Conservation (phyloP, 78 protist species). For the Dictyostelium brefeldianum region DNA sequence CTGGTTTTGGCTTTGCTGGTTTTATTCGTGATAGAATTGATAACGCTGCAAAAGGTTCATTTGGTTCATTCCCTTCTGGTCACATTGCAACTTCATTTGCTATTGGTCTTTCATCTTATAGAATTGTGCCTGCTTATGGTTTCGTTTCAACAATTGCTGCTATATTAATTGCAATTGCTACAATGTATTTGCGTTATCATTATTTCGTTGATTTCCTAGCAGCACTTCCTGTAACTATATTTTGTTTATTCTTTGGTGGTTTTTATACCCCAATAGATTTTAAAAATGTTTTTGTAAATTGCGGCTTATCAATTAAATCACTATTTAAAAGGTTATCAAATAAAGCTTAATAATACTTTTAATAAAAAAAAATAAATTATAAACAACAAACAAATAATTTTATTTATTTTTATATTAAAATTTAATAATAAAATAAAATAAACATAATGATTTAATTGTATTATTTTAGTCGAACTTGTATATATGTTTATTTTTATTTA, state of each 20-base stretch:
- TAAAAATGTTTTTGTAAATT: neutral
- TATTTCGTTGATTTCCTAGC: constrained; percentile 68
- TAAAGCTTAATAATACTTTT: neutral
- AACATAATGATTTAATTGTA: neutral
- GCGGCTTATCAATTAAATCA: neutral
- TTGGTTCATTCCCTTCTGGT: constrained; percentile 79
- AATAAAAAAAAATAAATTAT: constrained; percentile 7
- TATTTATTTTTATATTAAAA: neutral
- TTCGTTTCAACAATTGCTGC: constrained; percentile 49
- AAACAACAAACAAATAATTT: neutral
- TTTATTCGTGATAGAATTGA: constrained; percentile 55
- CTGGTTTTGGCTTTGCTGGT: constrained; percentile 80
- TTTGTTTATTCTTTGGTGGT: constrained; percentile 73
- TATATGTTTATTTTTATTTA: neutral
- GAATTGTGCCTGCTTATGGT: constrained; percentile 58
- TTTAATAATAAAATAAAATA: neutral
- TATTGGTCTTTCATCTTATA: constrained; percentile 43
- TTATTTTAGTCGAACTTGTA: neutral
- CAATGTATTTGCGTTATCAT: constrained; percentile 72
- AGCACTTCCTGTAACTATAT: constrained; percentile 50
- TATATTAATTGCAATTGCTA: constrained; percentile 61
- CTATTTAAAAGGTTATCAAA: neutral
- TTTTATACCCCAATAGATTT: constrained; percentile 48
- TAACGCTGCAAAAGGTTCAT: constrained; percentile 58
- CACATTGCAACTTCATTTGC: constrained; percentile 77